Conservation (phyloP, 164 flowering plant species). For the Piper longum region DNA sequence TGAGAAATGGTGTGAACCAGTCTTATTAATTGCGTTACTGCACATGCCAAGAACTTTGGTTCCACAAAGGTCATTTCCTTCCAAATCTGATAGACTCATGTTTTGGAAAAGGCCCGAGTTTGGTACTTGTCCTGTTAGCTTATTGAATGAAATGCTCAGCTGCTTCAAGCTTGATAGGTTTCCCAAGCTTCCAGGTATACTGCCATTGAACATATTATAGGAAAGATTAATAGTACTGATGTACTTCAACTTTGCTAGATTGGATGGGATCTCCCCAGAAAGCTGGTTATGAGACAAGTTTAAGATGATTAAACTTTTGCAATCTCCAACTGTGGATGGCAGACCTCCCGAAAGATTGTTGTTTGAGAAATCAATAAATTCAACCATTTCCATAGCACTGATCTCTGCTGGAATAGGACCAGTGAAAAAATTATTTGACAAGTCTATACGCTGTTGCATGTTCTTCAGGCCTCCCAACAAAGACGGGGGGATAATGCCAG, state of each 20-base stretch:
- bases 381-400: conserved; percentile 54
- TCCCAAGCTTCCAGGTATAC: conserved; percentile 35
- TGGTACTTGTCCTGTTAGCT: conserved; percentile 57
- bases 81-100: conserved; percentile 26
- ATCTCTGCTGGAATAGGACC: conserved; percentile 51
- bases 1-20: conserved; percentile 14
- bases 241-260: conserved; percentile 25
- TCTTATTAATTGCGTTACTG: conserved; percentile 6
- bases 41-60: conserved; percentile 25
- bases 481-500: conserved; percentile 41
- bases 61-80: conserved; percentile 66
- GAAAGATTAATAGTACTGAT: conserved; percentile 54
- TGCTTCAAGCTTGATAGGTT: conserved; percentile 30
- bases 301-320: conserved; percentile 40
- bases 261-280: conserved; percentile 33
- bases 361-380: conserved; percentile 58
- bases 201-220: conserved; percentile 38
- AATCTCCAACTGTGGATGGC: conserved; percentile 34
- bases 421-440: conserved; percentile 44
- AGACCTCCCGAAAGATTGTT: conserved; percentile 55
- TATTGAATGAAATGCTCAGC: conserved; percentile 66
- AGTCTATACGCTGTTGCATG: conserved; percentile 37
- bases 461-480: conserved; percentile 30
- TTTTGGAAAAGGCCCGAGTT: conserved; percentile 32
- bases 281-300: conserved; percentile 55